phyloP scores from a whole-genome alignment of 2,329 filamentous ascomycete genomes.

The Pseudogymnoascus sp. region DNA sequence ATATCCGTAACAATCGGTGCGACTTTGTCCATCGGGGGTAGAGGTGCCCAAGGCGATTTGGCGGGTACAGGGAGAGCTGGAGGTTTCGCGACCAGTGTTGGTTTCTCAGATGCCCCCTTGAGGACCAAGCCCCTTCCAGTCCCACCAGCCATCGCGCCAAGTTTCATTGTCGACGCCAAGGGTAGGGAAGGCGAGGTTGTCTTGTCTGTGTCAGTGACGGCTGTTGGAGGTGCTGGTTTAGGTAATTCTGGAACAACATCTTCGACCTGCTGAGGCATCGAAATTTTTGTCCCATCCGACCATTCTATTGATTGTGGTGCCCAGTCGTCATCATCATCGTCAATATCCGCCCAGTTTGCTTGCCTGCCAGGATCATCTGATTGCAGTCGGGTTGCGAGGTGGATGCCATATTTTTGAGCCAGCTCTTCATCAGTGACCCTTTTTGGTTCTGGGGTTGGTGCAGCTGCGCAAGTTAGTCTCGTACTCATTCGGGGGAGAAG shows the following conservation, averaged over 20 bases:
- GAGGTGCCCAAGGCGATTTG: slow-evolving; percentile 85
- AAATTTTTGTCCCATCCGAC: slow-evolving; percentile 81
- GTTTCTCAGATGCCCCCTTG: slow-evolving; percentile 61
- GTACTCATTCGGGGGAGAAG: slow-evolving; percentile 9
- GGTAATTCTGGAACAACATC: slow-evolving; percentile 8
- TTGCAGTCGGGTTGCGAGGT: slow-evolving; percentile 71
- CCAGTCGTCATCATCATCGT: slow-evolving; percentile 84
- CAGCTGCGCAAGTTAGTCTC: slow-evolving; percentile 38
- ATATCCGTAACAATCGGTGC: slow-evolving; percentile 60
- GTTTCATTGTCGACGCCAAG: slow-evolving; percentile 25
- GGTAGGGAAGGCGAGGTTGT: slow-evolving; percentile 27
- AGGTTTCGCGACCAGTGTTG: slow-evolving; percentile 65
- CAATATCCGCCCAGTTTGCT: slow-evolving; percentile 83
- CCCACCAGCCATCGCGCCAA: slow-evolving; percentile 23
- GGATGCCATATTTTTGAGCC: slow-evolving; percentile 75
- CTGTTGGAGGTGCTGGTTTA: slow-evolving; percentile 21
- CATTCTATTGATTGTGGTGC: slow-evolving; percentile 77
- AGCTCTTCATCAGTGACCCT: slow-evolving; percentile 83
- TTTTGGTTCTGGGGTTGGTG: slow-evolving; percentile 62
- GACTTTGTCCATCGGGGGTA: slow-evolving; percentile 78
- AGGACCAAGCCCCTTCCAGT: slow-evolving; percentile 52
- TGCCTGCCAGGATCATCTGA: slow-evolving; percentile 67
- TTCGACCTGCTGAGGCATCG: slow-evolving; percentile 57
- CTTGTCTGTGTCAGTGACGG: slow-evolving; percentile 21
- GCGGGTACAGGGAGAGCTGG: slow-evolving; percentile 58